These are phyloP conservation scores for Novymonas esmeraldas DNA, from an alignment of 208 protist species.

Conservation along the genomic window DNA sequence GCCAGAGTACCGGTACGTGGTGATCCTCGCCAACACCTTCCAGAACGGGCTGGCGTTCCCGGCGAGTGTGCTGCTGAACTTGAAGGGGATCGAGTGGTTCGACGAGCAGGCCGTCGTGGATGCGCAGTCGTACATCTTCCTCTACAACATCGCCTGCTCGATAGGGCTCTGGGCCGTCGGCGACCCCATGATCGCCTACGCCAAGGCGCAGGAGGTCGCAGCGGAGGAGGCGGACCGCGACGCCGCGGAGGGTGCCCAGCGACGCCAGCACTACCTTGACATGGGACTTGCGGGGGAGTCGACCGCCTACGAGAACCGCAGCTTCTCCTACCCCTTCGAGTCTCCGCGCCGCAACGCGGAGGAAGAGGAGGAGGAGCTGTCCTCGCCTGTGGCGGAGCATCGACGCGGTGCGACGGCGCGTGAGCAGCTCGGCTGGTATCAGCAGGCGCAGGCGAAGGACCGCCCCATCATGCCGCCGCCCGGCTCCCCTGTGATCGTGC, in stretches of 20 bases:
- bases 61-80: conserved; percentile 51
- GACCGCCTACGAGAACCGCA: conserved; percentile 17
- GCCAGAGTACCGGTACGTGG: conserved; percentile 50
- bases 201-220: conserved; percentile 28
- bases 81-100: conserved; percentile 74
- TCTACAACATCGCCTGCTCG: conserved; percentile 74
- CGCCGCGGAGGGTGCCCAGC: neutral
- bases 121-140: conserved; percentile 64
- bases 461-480: conserved; percentile 22
- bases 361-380: neutral
- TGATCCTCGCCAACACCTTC: conserved; percentile 67
- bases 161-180: conserved; percentile 61
- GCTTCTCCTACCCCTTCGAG: conserved; percentile 32
- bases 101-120: conserved; percentile 25
- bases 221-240: conserved; percentile 5
- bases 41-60: conserved; percentile 75
- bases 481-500: conserved; percentile 9
- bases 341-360: conserved; percentile 1
- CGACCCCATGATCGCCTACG: conserved; percentile 40
- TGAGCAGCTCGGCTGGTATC: conserved; percentile 50
- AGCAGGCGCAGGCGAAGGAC: conserved; percentile 27
- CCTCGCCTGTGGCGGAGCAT: conserved; percentile 9
- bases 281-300: conserved; percentile 6
- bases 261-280: conserved; percentile 6
- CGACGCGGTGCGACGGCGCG: conserved; percentile 29